These are phyloP conservation scores for Mycena venus DNA, from an alignment of 768 basidiomycete species.

Conservation along the genomic window DNA sequence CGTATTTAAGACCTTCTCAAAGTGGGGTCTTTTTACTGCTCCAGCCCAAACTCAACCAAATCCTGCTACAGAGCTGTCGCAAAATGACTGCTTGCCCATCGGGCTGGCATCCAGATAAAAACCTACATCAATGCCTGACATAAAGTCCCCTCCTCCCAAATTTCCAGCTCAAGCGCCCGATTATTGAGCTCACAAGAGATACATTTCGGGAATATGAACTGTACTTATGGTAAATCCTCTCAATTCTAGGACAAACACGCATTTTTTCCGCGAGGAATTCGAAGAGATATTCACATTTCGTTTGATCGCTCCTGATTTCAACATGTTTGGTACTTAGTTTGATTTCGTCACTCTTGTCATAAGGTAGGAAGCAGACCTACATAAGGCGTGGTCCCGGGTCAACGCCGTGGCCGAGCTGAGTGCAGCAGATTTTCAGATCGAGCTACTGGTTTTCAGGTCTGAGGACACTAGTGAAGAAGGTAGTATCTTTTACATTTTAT, in stretches of 20 bases:
- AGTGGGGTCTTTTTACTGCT: slow-evolving; percentile 1
- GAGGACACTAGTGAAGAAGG: too few species aligned
- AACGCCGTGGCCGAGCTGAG: too few species aligned
- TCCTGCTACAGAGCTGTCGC: slow-evolving; percentile 4
- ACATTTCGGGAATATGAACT: slow-evolving; percentile 5
- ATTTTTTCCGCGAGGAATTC: slow-evolving; percentile 3
- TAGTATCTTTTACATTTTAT: too few species aligned
- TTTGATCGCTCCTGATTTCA: not conserved
- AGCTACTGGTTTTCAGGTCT: too few species aligned
- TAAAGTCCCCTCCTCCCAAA: not conserved
- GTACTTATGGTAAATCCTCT: slow-evolving; percentile 11
- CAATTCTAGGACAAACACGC: slow-evolving; percentile 5
- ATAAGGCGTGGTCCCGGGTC: too few species aligned
- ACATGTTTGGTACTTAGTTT: not conserved
- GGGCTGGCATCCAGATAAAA: not conserved
- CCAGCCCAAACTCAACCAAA: not conserved
- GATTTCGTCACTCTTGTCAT: too few species aligned
- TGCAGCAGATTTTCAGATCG: too few species aligned
- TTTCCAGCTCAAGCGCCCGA: too few species aligned
- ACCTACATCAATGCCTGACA: slow-evolving; percentile 5
- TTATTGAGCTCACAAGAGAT: slow-evolving; percentile 12
- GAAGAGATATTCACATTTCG: not conserved
- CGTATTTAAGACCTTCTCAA: not conserved
- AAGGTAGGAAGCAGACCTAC: not conserved
- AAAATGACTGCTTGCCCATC: slow-evolving; percentile 1